A percentile compares a stretch with the other conserved stretches of the same genome.
phyloP scores from a whole-genome alignment of 768 basidiomycete genomes.

The Stropharia rugosoannulata region DNA sequence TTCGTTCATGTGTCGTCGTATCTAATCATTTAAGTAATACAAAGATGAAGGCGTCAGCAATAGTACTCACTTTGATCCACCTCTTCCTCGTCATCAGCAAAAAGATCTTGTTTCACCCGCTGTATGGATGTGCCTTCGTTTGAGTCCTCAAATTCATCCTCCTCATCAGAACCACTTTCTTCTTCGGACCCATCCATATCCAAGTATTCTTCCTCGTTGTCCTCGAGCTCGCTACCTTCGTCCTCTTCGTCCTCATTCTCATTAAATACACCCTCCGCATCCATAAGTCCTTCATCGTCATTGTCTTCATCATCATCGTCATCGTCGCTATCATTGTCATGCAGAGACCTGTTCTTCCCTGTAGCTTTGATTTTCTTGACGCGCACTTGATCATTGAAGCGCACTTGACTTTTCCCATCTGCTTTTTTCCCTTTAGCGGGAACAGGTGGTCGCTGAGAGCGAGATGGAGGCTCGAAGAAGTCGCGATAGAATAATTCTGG shows the following conservation, averaged over 20 bases:
- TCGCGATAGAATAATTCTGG: slow-evolving; percentile 70
- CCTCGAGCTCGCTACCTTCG: slow-evolving; percentile 39
- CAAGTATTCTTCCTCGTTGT: slow-evolving; percentile 19
- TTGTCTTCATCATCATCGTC: slow-evolving; percentile 31
- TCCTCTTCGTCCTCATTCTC: slow-evolving; percentile 44
- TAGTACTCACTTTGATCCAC: slow-evolving; percentile 25
- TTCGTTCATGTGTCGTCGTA: slow-evolving; percentile 77
- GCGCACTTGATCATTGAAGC: slow-evolving; percentile 78
- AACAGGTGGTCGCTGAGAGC: slow-evolving; percentile 13
- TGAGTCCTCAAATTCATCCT: slow-evolving; percentile 23
- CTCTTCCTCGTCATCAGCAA: slow-evolving; percentile 70
- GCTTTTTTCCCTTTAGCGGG: slow-evolving; percentile 13
- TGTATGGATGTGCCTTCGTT: slow-evolving; percentile 46
- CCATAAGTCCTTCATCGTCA: slow-evolving; percentile 17
- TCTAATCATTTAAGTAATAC: slow-evolving; percentile 31
- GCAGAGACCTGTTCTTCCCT: slow-evolving; percentile 62
- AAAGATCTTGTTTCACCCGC: slow-evolving; percentile 74
- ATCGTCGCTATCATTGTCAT: slow-evolving; percentile 37
- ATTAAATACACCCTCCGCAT: slow-evolving; percentile 20
- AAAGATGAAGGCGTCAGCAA: slow-evolving; percentile 8
- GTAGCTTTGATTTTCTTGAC: slow-evolving; percentile 79
- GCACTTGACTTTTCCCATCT: slow-evolving; percentile 48
- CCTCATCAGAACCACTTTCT: slow-evolving; percentile 26
- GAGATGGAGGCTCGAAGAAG: slow-evolving; percentile 72
- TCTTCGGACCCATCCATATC: slow-evolving; percentile 10